Base-by-base conservation (phyloP, 441 rosid species). In the Breynia disticha region DNA sequence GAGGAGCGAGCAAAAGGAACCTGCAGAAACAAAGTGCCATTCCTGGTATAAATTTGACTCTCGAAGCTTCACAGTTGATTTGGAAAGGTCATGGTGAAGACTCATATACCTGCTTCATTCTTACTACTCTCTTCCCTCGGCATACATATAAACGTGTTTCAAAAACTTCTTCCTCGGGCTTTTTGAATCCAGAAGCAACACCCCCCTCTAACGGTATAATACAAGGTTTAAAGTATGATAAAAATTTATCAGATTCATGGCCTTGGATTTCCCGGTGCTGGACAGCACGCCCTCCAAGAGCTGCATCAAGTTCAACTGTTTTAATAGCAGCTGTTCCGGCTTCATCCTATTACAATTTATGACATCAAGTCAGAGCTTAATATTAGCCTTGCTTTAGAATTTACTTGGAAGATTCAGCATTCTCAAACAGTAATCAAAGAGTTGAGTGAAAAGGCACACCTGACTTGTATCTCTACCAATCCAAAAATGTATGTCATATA, bases 231-330 rank as follows among this genome's bases (percentile, higher is more conserved):
- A 94, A 94, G 72, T 87, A 94, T 16, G 99, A 81, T 76, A 94
- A 85, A 69, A 94, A 94, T 68, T 78, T 82, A 64, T 94, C 95
- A 70, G 99, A 85, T 71, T 94, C 99, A 67, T 87, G 85, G 57
- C 99, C 95, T 61, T 94, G 99, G 63, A 90, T 68, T 71, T 94
- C 99, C 57, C 99, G 72, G 75, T 94, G 90, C 76, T 90, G 99
- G 60, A 94, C 96, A 51, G 97, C 97, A 54, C 97, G 95, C 50
- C 99, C 97, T 59, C 99, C 99, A 55, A 90, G 91, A 68, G 54
- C 79, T 16, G 96, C 83, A 75, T 94, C 99, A 52, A 94, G 95
- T 69, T 94, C 97, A 47, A 94, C 87, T 55, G 97, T 79, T 69
- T 94, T 94, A 59, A 90, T 79, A 60, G 99, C 99, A 50, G 96